phyloP scores from a whole-genome alignment of 768 basidiomycete species.

The Dendrothele bispora region DNA sequence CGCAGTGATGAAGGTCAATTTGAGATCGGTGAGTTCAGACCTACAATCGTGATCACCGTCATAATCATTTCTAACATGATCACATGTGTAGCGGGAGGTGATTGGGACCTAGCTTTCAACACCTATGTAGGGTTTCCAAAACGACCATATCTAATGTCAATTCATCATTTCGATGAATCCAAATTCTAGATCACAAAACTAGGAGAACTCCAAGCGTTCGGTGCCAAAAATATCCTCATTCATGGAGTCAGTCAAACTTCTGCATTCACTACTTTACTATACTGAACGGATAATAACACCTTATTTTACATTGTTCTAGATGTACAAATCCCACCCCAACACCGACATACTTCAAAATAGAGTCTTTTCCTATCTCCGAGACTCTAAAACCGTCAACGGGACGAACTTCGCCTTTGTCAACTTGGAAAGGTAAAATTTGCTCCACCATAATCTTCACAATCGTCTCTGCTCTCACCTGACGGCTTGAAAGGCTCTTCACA shows the following conservation, averaged over 20 bases:
- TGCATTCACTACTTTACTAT: background rate
- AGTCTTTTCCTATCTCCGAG: conserved; percentile 24
- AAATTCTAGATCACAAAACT: conserved; percentile 22
- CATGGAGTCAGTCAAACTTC: conserved; percentile 20
- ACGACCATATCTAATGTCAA: background rate
- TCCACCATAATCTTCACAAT: background rate
- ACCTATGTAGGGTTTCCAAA: conserved; percentile 19
- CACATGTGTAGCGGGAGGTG: conserved; percentile 20
- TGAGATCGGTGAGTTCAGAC: conserved; percentile 17
- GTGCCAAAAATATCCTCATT: conserved; percentile 29
- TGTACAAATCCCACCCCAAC: conserved; percentile 29
- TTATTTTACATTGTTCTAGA: conserved; percentile 15
- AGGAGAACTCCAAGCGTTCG: conserved; percentile 26
- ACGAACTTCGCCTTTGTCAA: conserved; percentile 31
- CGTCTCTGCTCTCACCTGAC: background rate
- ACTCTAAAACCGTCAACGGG: conserved; percentile 24
- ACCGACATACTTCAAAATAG: conserved; percentile 25
- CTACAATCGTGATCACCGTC: background rate
- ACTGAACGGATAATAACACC: background rate
- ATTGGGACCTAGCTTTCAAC: conserved; percentile 20
- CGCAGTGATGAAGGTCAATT: conserved; percentile 27
- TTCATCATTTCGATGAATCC: background rate
- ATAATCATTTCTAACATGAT: background rate
- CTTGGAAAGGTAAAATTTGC: conserved; percentile 18
- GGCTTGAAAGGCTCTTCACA: background rate